Percentiles rank a stretch among this genome's conserved stretches.
Conservation (phyloP, 768 basidiomycete species). For the Hypholoma sublateritium region DNA sequence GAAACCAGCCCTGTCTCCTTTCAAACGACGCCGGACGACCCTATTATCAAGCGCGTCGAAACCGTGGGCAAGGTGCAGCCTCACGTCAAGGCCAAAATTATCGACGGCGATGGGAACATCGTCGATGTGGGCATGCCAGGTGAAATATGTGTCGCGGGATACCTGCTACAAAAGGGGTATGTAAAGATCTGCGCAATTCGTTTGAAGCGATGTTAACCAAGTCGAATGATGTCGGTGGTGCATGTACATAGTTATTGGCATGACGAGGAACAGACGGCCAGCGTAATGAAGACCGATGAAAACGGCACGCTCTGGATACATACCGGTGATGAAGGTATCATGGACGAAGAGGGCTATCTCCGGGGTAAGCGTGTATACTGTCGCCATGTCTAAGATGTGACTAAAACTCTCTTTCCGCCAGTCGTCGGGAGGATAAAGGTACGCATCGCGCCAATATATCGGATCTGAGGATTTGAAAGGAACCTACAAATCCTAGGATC, state of each 20-base stretch:
- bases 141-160: conserved; percentile 73
- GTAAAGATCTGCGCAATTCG: conserved; percentile 9
- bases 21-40: conserved; percentile 71
- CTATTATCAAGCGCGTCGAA: conserved; percentile 73
- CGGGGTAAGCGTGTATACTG: conserved; percentile 44
- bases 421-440: conserved; percentile 83
- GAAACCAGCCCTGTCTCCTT: conserved; percentile 87
- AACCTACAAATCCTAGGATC: conserved; percentile 45
- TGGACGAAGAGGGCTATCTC: conserved; percentile 82
- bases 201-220: conserved; percentile 1
- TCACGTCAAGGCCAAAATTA: conserved; percentile 74
- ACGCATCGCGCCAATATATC: neutral
- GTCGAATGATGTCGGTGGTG: neutral
- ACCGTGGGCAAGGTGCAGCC: conserved; percentile 79
- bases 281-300: conserved; percentile 55
- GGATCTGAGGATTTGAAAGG: neutral
- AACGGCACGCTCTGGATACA: conserved; percentile 74
- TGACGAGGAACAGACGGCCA: conserved; percentile 64
- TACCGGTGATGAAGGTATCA: conserved; percentile 78
- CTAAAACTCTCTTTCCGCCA: conserved; percentile 23
- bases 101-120: conserved; percentile 55
- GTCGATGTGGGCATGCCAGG: conserved; percentile 77
- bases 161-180: conserved; percentile 79
- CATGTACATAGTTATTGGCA: conserved; percentile 67
- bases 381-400: neutral